A percentile compares a stretch with the other conserved stretches of the same genome.
Conservation (phyloP, 495 filamentous ascomycete genomes). For the Staphylotrichum tortipilum region DNA sequence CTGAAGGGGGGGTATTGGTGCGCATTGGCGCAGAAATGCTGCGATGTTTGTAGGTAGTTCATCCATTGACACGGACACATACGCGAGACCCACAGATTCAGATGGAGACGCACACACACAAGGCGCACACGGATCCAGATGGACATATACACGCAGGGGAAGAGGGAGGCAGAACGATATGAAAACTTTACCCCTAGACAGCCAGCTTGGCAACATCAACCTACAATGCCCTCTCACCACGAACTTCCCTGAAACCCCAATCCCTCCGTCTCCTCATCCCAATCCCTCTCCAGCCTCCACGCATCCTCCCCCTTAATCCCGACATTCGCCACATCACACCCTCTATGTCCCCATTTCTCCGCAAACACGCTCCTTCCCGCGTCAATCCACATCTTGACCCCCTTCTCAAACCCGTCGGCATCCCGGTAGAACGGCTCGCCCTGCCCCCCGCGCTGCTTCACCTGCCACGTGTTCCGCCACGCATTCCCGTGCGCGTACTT, state of each 20-base stretch:
- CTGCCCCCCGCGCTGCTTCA: conserved; percentile 42
- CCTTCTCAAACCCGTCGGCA: conserved; percentile 43
- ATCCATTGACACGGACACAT: too few relatives aligned
- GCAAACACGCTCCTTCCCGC: conserved; percentile 42
- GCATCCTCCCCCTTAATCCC: conserved; percentile 27
- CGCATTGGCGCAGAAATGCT: too few relatives aligned
- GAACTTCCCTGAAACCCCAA: conserved; percentile 4
- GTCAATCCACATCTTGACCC: conserved; percentile 41
- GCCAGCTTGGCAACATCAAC: background rate
- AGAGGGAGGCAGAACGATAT: too few relatives aligned
- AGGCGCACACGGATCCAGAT: too few relatives aligned
- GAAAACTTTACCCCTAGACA: background rate
- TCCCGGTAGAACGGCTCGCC: conserved; percentile 52
- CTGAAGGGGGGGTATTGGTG: too few relatives aligned
- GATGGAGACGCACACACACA: too few relatives aligned
- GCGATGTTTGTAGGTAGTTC: too few relatives aligned
- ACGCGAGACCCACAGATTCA: too few relatives aligned
- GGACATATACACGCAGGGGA: too few relatives aligned
- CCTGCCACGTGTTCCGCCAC: conserved; percentile 46
- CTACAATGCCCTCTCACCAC: background rate
- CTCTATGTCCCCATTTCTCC: conserved; percentile 47
- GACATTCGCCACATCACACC: conserved; percentile 18
- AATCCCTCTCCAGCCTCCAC: conserved; percentile 22
- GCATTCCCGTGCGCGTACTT: conserved; percentile 25
- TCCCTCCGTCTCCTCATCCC: conserved; percentile 14